Base-by-base conservation (phyloP, 495 filamentous ascomycete species). In the Lophiostoma macrostomum region DNA sequence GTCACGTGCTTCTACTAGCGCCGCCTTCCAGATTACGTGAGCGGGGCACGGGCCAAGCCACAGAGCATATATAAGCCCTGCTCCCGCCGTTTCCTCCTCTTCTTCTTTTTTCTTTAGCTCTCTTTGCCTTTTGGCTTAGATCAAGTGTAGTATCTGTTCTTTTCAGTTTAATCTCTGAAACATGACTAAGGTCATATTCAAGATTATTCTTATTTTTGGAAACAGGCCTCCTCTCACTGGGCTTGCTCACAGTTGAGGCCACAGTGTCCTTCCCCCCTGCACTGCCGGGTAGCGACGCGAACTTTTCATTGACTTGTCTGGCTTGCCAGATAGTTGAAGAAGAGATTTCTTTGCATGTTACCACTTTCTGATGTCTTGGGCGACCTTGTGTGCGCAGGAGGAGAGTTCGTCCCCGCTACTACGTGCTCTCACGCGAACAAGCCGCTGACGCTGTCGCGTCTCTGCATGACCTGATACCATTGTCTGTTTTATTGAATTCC, bases 181-280 rank as follows among this genome's bases (percentile, higher is more conserved):
- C 48, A 55, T 14, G 22, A 41, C 53, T 61, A 61, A 53, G 58
- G 53, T 22, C 37, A 56, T 46, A 51, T 42, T 50, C 42, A 47
- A 39, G 65, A 69, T 70, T 70, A 66, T 63, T 52, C 64, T 58
- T 64, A 67, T 70, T 71, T 71, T 71, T 73, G 77, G 60, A 71
- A 42, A 58, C 47, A 50, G 83, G 69, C 59, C 59, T 68, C 52
- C 67, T 71, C 71, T 80, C 85, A 83, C 86, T 88, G 81, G 77
- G 85, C 88, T 91, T 89, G 87, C 85, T 74, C 76, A 88, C 83
- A 90, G 86, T 90, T 83, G 80, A 80, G 74, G 81, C 85, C 83
- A 85, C 88, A 84, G 83, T 46, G 42, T 14, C 42, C 16, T 27
- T 31, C 12, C 12, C 18, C 23, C 18, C 4, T 5, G 18, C 39